A percentile compares a stretch with the other conserved stretches of the same genome.
phyloP scores from a whole-genome alignment of 331 rosid species.

The Acacia pycnantha region DNA sequence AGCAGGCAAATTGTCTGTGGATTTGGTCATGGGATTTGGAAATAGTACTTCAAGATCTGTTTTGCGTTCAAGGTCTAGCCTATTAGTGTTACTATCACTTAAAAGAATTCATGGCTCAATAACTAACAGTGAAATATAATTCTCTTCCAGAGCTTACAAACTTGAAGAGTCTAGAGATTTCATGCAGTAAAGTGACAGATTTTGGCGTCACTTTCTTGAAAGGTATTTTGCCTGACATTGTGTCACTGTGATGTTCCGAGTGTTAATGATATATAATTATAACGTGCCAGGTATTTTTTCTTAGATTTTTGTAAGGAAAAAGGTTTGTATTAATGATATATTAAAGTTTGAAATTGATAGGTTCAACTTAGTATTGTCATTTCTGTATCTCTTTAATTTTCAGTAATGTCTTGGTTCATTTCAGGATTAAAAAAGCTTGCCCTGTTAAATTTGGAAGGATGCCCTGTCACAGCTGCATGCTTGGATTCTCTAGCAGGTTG shows the following conservation, averaged over 20 bases:
- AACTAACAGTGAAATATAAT: conserved; percentile 26
- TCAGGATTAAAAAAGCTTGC: conserved; percentile 77
- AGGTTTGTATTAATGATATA: conserved; percentile 10
- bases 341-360: conserved; percentile 18
- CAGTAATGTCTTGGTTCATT: conserved; percentile 32
- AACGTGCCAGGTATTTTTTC: background rate
- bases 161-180: conserved; percentile 73
- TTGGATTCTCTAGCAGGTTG: conserved; percentile 90
- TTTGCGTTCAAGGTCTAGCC: background rate
- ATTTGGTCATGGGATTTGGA: background rate
- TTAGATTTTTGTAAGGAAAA: background rate
- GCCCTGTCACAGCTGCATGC: conserved; percentile 88
- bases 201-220: conserved; percentile 65
- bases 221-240: conserved; percentile 46
- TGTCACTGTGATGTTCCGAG: conserved; percentile 14
- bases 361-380: conserved; percentile 11
- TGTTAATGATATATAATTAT: conserved; percentile 24
- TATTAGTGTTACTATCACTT: background rate
- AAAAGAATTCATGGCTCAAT: conserved; percentile 2
- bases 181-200: conserved; percentile 84
- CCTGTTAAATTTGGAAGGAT: conserved; percentile 87
- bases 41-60: background rate
- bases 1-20: background rate
- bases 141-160: conserved; percentile 71
- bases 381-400: conserved; percentile 1